Evolutionary conservation across 2,329 filamentous ascomycete species (phyloP), one percentile per base, ranked within the genome.

Genomic region (Daldinia sp.): DNA sequence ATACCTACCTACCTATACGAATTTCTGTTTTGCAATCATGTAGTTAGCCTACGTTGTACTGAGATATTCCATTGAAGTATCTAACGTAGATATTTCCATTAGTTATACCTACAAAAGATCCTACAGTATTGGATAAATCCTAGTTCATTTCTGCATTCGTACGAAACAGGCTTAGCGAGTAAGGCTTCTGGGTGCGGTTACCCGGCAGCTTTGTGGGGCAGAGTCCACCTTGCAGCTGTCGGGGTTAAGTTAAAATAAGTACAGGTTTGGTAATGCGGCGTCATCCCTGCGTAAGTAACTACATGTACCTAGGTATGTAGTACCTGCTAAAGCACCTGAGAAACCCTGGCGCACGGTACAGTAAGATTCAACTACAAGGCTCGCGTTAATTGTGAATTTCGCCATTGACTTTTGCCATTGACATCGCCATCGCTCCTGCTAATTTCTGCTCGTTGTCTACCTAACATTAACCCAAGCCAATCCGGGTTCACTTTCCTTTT

Each of bases 281-380:
- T 70, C 68, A 70, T 68, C 68, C 58, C 37, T 70, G 61, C 55
- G 6, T 28, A 58, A 50, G 50, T 44, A 63, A 44, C 35, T 12
- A 39, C 3, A 4, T 23, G 2, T n/a, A 23, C 20, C 20, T 4
- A 30, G 33, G 7, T 35, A 35, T 10, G 7, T 33, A 33, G 30
- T 35, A 35, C 33, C 20, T 23, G 20, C 20, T 23, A 23, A 23
- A 23, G 37, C 46, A 42, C 35, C 37, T 41, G 5, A 4, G 33
- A 35, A 53, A 54, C 51, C 51, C 23, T 26, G 35, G 51, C 51
- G 51, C 51, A 54, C 51, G 33, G 33, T 54, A 54, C 51, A 39
- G 51, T 37, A 54, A 54, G 51, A 54, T 23, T 30, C 12, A 35
- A 35, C 50, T 18, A 42, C 57, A 44, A 65, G 59, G 63, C 55